Evolutionary conservation across 768 basidiomycete genomes (phyloP).

Genomic region (Lactarius indigo): DNA sequence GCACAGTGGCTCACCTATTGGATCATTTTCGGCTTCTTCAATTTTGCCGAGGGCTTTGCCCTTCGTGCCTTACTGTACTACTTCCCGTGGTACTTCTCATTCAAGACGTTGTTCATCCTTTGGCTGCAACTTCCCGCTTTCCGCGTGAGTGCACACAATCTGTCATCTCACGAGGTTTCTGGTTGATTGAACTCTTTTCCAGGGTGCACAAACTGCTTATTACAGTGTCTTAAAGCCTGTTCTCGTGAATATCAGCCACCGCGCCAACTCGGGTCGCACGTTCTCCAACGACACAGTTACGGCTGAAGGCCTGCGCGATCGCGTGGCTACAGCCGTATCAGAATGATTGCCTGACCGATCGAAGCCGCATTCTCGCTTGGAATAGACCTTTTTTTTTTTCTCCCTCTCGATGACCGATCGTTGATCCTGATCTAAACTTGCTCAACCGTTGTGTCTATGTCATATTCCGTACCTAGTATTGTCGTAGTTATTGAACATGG

Average conservation of each 20-base stretch:
- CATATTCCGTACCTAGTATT: conserved; percentile 5
- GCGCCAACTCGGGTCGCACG: conserved; percentile 40
- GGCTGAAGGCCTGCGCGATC: conserved; percentile 45
- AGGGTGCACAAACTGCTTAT: conserved; percentile 90
- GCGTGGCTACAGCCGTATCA: conserved; percentile 39
- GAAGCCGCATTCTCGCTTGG: background rate
- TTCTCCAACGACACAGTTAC: conserved; percentile 53
- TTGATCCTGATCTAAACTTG: conserved; percentile 6
- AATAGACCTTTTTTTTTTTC: background rate
- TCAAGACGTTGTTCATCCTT: conserved; percentile 88
- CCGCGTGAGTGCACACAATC: conserved; percentile 54
- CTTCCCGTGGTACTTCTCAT: conserved; percentile 88
- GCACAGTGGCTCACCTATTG: conserved; percentile 98
- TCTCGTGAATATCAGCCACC: conserved; percentile 55
- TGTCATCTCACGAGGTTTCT: conserved; percentile 6
- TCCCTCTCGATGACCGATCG: conserved; percentile 1
- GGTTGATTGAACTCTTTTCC: conserved; percentile 17
- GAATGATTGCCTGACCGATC: conserved; percentile 29
- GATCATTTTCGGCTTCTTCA: conserved; percentile 92
- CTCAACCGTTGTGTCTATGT: conserved; percentile 7
- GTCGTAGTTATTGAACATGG: conserved; percentile 16
- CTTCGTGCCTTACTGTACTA: conserved; percentile 85
- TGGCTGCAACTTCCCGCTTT: conserved; percentile 88
- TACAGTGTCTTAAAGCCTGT: conserved; percentile 73
- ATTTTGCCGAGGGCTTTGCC: conserved; percentile 85